These are phyloP conservation scores for Blastobotrys niveus DNA, from an alignment of 1,139 yeast genomes.

Conservation along the genomic window DNA sequence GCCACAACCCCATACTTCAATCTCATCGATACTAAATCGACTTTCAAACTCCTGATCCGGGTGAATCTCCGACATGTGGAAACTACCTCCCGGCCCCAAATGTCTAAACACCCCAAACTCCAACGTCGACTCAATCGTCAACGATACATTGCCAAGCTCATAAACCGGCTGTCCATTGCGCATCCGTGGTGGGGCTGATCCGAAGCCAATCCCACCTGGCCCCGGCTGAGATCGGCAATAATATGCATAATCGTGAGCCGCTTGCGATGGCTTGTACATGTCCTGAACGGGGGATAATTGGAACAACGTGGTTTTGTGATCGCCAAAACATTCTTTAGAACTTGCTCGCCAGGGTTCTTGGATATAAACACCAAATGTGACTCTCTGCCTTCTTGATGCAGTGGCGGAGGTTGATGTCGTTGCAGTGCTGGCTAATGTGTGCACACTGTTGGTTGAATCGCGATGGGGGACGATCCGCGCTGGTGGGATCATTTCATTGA, in stretches of 20 bases:
- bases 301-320: conserved; percentile 47
- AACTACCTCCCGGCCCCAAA: conserved; percentile 49
- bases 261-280: conserved; percentile 36
- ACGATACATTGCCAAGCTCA: conserved; percentile 59
- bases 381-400: conserved; percentile 23
- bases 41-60: conserved; percentile 53
- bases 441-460: background rate
- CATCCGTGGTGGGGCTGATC: conserved; percentile 40
- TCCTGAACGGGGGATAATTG: conserved; percentile 64
- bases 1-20: conserved; percentile 93
- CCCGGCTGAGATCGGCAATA: conserved; percentile 34
- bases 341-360: conserved; percentile 73
- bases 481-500: conserved; percentile 15
- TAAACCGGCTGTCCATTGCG: conserved; percentile 18
- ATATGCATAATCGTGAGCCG: conserved; percentile 30
- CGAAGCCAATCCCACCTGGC: conserved; percentile 73
- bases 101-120: conserved; percentile 81
- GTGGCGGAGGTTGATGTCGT: conserved; percentile 4
- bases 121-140: conserved; percentile 68
- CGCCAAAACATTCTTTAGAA: conserved; percentile 70
- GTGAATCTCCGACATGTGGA: conserved; percentile 30
- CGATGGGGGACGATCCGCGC: conserved; percentile 34
- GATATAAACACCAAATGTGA: conserved; percentile 58
- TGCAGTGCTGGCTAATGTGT: background rate
- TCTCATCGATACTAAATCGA: conserved; percentile 61